These are phyloP conservation scores for Agaricus sinodeliciosus DNA, from an alignment of 768 basidiomycete species.

Conservation along the genomic window DNA sequence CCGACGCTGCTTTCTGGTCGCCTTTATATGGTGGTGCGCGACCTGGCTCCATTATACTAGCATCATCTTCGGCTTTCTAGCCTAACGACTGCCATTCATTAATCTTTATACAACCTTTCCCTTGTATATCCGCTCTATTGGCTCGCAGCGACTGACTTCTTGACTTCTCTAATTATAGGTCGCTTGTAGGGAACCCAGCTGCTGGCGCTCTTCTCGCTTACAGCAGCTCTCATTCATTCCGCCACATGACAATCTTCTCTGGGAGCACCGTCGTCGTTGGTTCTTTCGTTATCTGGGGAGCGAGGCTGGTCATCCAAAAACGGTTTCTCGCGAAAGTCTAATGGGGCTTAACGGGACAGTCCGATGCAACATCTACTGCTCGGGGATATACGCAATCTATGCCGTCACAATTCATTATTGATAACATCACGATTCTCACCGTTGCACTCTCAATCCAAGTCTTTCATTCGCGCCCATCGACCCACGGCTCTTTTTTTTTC, in stretches of 20 bases:
- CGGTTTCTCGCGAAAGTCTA: conserved; percentile 26
- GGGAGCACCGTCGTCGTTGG: conserved; percentile 55
- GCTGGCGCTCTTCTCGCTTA: conserved; percentile 50
- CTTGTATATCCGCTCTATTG: neutral
- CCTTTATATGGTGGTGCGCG: neutral
- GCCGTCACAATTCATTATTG: too few relatives aligned
- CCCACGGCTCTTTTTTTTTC: too few relatives aligned
- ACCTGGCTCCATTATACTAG: neutral
- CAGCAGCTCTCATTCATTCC: conserved; percentile 35
- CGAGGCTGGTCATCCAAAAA: conserved; percentile 39
- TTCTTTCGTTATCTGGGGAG: conserved; percentile 47
- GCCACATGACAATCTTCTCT: conserved; percentile 51
- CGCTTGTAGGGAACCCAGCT: conserved; percentile 57
- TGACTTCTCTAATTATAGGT: conserved; percentile 26
- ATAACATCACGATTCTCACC: too few relatives aligned
- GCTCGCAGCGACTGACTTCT: neutral
- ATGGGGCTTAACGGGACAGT: too few relatives aligned
- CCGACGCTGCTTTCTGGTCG: neutral
- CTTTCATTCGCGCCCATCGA: too few relatives aligned
- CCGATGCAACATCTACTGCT: too few relatives aligned
- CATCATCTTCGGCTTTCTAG: conserved; percentile 1
- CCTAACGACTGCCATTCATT: neutral
- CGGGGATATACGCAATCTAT: neutral
- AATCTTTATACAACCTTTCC: neutral
- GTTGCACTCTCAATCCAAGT: too few relatives aligned